Evolutionary conservation across 1,284 basidiomycete genomes (phyloP), one percentile per base, ranked within the genome.

Genomic region (Polyporus tsugae): DNA sequence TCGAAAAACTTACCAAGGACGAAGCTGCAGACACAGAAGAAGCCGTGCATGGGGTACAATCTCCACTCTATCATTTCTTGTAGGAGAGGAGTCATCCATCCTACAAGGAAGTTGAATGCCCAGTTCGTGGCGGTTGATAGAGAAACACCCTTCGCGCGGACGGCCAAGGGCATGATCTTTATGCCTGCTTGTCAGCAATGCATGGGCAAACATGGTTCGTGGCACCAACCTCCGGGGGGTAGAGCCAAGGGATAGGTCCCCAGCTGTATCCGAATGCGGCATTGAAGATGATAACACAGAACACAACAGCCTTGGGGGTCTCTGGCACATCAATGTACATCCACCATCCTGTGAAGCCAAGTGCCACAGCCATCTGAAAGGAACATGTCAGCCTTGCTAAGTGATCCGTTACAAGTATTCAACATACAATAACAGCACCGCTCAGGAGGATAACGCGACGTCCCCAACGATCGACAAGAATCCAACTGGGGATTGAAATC

Each of bases 21-120:
- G 77, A 98, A 96, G 74, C 95, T 95, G 77, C 92, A 90, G 17
- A 89, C 87, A 79, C 96, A 97, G 82, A 97, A 97, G 82, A 96
- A 96, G 13, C 94, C 96, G 75, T 98, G 96, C 94, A 99, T 96
- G 0, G 95, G 94, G 81, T 99, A 99, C 63, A 99, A 82, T 63
- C 94, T 87, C 97, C 97, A 99, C 41, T 88, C 87, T 74, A 99
- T 98, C 46, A 87, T 81, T 72, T 97, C 95, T 82, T 98, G 96
- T 61, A 99, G 83, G 60, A 92, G 86, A 0, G 97, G 97, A 0
- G 97, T 98, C 53, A 90, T 86, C 79, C 95, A 93, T 29, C 97
- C 97, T 57, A 99, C 95, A 73, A 95, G 79, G 81, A 91, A 96
- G 80, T 96, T 96, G 82, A 96, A 96, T 15, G 91, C 88, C 95